Evolutionary conservation across 176 grass and related monocot species (phyloP).

Genomic region (Lolium rigidum): DNA sequence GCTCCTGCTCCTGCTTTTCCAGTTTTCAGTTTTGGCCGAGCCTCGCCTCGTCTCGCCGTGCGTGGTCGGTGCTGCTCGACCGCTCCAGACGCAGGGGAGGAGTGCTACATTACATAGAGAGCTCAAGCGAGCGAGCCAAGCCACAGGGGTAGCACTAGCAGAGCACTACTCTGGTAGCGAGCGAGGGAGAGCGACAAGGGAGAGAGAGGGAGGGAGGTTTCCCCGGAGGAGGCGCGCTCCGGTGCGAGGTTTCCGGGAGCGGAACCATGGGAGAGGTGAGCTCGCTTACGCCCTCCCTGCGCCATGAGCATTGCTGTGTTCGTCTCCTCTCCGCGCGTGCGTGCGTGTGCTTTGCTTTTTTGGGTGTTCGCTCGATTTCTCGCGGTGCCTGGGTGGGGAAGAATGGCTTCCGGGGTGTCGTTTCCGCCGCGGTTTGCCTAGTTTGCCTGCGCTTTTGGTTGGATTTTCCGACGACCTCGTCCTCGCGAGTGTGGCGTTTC

Average conservation of each 20-base stretch:
- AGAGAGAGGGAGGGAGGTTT: background rate
- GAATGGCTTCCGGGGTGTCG: background rate
- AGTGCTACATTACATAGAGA: background rate
- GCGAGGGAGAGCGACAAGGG: background rate
- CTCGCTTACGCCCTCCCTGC: background rate
- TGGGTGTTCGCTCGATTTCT: background rate
- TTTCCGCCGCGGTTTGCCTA: background rate
- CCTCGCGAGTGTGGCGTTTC: background rate
- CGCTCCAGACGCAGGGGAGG: background rate
- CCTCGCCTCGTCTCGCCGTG: background rate
- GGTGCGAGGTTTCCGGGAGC: background rate
- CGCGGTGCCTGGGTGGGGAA: background rate
- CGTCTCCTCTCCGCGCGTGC: background rate
- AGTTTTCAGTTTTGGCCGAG: background rate
- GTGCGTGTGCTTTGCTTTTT: background rate
- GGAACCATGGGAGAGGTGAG: slow-evolving; percentile 46
- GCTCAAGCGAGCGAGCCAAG: background rate
- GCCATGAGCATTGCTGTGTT: background rate
- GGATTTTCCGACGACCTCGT: background rate
- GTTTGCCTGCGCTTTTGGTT: background rate
- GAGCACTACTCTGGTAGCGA: no score
- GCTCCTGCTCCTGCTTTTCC: background rate
- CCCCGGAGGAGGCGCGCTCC: background rate
- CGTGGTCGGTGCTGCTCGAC: background rate
- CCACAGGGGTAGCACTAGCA: no score